Base-by-base conservation (phyloP, 2,329 filamentous ascomycete genomes). In the Penicillium sp. region DNA sequence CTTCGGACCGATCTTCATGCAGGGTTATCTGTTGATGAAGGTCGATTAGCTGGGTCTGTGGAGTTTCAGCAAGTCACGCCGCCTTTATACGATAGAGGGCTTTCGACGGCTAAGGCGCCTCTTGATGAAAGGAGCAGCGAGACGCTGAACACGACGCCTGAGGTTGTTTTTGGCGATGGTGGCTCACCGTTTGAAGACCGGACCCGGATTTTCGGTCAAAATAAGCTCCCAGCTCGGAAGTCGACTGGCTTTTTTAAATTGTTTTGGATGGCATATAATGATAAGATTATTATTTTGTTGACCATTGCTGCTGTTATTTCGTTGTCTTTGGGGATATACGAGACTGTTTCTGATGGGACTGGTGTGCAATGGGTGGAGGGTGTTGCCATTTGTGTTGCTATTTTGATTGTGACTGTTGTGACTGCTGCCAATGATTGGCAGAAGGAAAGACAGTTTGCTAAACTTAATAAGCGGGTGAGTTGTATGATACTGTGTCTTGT, bases 11-110 rank as follows among this genome's bases (percentile, higher is more conserved):
- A 94, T 70, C 79, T 89, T 27, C 83, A 81, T 49, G 80, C 87
- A 33, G 92, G 92, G 7, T 72, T 97, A 51, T 93, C 89, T 58
- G 67, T 85, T 2, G 92, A 96, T 55, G 92, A 97, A 74, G 81
- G 79, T 35, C 69, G 76, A 4, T 72, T 95, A 35, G 77, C 85
- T 42, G 89, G 89, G 4, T 69, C 75, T 1, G 79, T 96, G 7
- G 82, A 85, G 0, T 95, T 94, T 63, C 85, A 90, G 41, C 84
- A 94, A 20, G 91, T 82, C 0, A 85, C 82, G 1, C 60, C 66
- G 29, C 53, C 55, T 25, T 59, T 60, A 18, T 54, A 54, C 48
- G 41, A 55, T 5, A 57, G 68, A 50, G 53, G 59, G 12, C 37
- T 41, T 8, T 49, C 60, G n/a, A 61, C 51, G 9, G 56, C 25